These are phyloP conservation scores for Coelastrella sp. DNA, from an alignment of 139 green algal genomes.

Conservation along the genomic window DNA sequence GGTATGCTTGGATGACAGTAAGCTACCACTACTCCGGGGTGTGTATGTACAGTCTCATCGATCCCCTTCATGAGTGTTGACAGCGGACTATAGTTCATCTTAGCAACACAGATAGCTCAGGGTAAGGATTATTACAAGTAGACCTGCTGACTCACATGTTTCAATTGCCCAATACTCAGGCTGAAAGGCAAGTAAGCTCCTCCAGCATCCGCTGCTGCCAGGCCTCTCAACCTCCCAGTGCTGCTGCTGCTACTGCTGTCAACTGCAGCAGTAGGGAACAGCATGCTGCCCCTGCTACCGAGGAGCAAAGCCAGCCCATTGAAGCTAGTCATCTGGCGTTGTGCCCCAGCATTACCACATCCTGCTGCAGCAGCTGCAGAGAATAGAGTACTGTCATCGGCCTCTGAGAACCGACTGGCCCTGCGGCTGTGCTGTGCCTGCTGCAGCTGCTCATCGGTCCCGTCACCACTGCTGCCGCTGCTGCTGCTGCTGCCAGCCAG, in stretches of 20 bases:
- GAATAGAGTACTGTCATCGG: not conserved
- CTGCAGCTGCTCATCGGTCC: not conserved
- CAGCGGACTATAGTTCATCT: not conserved
- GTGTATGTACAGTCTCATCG: no score
- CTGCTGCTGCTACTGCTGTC: not conserved
- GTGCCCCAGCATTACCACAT: not conserved
- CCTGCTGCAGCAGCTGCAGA: not conserved
- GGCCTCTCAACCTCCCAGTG: not conserved
- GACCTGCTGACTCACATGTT: conserved; percentile 23
- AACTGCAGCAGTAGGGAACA: not conserved
- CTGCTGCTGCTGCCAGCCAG: not conserved
- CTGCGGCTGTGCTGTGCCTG: not conserved
- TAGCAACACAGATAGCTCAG: not conserved
- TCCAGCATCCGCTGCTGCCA: not conserved
- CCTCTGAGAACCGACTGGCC: not conserved
- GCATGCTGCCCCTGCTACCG: not conserved
- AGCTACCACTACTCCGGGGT: no score
- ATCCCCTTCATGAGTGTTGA: not conserved
- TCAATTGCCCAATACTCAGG: conserved; percentile 4
- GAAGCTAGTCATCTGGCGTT: not conserved
- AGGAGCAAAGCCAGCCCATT: not conserved
- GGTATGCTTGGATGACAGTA: no score
- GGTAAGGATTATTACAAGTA: not conserved
- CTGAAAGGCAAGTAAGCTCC: conserved; percentile 10
- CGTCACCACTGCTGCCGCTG: not conserved